Evolutionary conservation across 2,329 filamentous ascomycete species (phyloP).

Genomic region (Pseudopithomyces maydicus): DNA sequence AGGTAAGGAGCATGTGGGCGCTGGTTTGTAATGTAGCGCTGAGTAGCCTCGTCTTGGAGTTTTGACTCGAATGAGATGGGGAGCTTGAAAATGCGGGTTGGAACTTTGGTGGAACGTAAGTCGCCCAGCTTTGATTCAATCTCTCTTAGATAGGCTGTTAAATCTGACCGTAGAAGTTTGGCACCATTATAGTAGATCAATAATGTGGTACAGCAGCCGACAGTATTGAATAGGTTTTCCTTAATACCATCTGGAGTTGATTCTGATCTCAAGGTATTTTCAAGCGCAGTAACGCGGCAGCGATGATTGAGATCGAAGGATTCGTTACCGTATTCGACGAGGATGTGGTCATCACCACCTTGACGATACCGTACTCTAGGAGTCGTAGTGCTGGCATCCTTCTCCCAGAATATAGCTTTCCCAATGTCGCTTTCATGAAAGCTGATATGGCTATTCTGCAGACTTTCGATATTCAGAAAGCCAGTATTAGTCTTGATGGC

Average conservation of each 20-base stretch:
- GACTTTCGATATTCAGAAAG: conserved; percentile 27
- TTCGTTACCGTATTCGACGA: conserved; percentile 64
- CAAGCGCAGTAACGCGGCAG: conserved; percentile 60
- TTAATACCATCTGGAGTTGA: conserved; percentile 46
- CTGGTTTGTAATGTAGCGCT: conserved; percentile 66
- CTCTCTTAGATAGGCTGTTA: conserved; percentile 45
- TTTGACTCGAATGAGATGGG: conserved; percentile 51
- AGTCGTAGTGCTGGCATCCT: conserved; percentile 20
- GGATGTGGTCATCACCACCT: conserved; percentile 54
- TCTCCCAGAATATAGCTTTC: conserved; percentile 37
- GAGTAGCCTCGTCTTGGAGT: conserved; percentile 57
- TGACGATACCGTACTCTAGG: conserved; percentile 34
- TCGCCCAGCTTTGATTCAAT: conserved; percentile 51
- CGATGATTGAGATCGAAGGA: conserved; percentile 62
- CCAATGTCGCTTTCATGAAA: conserved; percentile 34
- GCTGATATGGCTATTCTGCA: conserved; percentile 32
- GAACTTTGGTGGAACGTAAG: conserved; percentile 47
- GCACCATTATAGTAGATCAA: conserved; percentile 49
- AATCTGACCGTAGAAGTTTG: conserved; percentile 40
- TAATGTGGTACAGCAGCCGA: conserved; percentile 56
- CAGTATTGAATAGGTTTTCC: conserved; percentile 54
- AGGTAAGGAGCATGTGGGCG: conserved; percentile 66
- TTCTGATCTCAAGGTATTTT: conserved; percentile 51
- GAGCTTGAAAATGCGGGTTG: conserved; percentile 50
- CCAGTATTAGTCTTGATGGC: conserved; percentile 34